phyloP scores from a whole-genome alignment of 345 rosid species.

The Populus deltoides region DNA sequence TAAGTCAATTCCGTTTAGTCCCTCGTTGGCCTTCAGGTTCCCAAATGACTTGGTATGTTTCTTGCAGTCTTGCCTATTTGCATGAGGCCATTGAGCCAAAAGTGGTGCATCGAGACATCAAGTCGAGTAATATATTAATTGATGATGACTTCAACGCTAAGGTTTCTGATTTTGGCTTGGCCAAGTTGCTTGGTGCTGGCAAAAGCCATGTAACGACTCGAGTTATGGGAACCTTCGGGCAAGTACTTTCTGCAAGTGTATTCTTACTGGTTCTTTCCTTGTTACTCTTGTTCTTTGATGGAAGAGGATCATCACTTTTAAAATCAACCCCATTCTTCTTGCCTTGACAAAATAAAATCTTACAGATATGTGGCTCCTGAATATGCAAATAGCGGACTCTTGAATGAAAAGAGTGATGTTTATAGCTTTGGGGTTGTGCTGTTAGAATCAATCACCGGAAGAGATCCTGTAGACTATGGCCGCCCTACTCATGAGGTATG shows the following conservation, averaged over 20 bases:
- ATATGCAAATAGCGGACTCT: slow-evolving; percentile 93
- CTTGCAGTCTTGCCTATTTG: slow-evolving; percentile 89
- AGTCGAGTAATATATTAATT: slow-evolving; percentile 91
- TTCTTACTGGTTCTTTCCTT: neutral
- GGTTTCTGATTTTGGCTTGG: slow-evolving; percentile 96
- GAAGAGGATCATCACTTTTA: neutral
- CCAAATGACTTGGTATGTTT: neutral
- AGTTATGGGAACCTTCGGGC: slow-evolving; percentile 99
- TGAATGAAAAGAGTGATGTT: slow-evolving; percentile 98
- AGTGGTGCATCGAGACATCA: slow-evolving; percentile 98
- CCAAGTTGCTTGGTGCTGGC: slow-evolving; percentile 95
- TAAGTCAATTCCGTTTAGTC: slow-evolving; percentile 32
- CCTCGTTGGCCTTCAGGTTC: slow-evolving; percentile 12
- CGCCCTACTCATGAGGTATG: slow-evolving; percentile 82
- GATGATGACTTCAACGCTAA: slow-evolving; percentile 92
- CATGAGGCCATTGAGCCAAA: slow-evolving; percentile 99
- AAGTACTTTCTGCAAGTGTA: slow-evolving; percentile 13
- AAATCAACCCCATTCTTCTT: neutral
- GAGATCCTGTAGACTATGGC: slow-evolving; percentile 97
- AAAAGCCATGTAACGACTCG: slow-evolving; percentile 95
- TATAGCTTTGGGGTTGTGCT: slow-evolving; percentile 95
- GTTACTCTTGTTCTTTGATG: neutral
- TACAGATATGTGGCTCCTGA: slow-evolving; percentile 97
- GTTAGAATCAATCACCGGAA: slow-evolving; percentile 85
- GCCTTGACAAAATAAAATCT: slow-evolving; percentile 5